Conservation (phyloP, 2,329 filamentous ascomycete species). For the Colletotrichum eleusines region DNA sequence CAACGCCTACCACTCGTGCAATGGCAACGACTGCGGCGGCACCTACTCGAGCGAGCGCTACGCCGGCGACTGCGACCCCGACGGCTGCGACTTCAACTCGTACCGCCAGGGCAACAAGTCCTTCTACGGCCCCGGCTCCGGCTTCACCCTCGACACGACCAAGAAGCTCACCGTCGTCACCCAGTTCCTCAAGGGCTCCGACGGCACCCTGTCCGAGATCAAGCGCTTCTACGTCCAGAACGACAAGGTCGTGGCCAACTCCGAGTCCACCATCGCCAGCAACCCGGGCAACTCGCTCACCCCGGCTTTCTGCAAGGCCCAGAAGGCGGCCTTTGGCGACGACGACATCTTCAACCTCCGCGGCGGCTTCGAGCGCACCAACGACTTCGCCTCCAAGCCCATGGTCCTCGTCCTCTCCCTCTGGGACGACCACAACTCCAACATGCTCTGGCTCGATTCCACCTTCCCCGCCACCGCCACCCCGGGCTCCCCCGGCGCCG, state of each 20-base stretch:
- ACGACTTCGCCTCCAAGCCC: constrained; percentile 54
- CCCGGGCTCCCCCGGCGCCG: constrained; percentile 55
- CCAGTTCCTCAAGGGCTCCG: constrained; percentile 66
- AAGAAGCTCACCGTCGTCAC: constrained; percentile 74
- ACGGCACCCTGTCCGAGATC: constrained; percentile 70
- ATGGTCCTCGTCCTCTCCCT: constrained; percentile 65
- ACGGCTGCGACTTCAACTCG: constrained; percentile 78
- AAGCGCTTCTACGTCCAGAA: constrained; percentile 75
- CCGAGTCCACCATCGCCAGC: constrained; percentile 54
- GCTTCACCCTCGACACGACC: constrained; percentile 69
- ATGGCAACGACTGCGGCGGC: constrained; percentile 64
- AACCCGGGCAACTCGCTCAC: constrained; percentile 64
- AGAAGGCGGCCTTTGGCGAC: constrained; percentile 70
- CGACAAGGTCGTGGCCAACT: constrained; percentile 69
- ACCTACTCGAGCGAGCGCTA: constrained; percentile 67
- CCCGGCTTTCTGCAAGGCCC: constrained; percentile 66
- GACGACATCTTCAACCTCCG: constrained; percentile 63
- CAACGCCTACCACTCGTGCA: constrained; percentile 64
- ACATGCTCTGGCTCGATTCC: constrained; percentile 75
- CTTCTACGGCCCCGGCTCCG: constrained; percentile 70
- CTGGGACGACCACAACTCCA: constrained; percentile 67
- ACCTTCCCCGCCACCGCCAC: constrained; percentile 65
- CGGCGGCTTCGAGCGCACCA: constrained; percentile 71
- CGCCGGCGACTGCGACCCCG: constrained; percentile 73
- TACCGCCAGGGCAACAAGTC: constrained; percentile 73